Base-by-base conservation (phyloP, 2,329 filamentous ascomycete genomes). In the Aspergillus versicolor region DNA sequence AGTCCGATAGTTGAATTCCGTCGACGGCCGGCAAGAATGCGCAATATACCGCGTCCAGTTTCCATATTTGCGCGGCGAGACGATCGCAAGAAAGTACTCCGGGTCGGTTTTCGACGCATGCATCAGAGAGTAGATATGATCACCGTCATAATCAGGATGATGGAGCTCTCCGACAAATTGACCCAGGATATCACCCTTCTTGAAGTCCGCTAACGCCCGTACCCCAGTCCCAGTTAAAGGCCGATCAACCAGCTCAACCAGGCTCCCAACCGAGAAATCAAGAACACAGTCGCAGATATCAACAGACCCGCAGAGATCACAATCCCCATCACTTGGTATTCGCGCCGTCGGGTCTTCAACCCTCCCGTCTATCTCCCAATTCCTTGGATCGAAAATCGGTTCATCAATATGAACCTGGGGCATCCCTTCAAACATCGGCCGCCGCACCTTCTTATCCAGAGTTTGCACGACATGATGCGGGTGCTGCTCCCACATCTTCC, bases 11-110 rank as follows among this genome's bases (percentile, higher is more conserved):
- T 6, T 6, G 45, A 71, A 74, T 2, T 17, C 6, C 2, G 61
- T 64, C 12, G 55, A 57, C 12, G 71, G 38, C 2, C 70, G 60
- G 59, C 73, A 76, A 1, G 70, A 73, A 50, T 75, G 73, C 50
- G 71, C 75, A 34, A 73, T 62, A 42, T 65, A 76, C 15, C 73
- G 66, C 5, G 70, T 72, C 61, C 72, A 75, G 45, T 72, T 73
- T 6, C 72, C 72, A 48, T 58, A 60, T 4, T 46, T 41, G 15
- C 61, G 59, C 5, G 68, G 57, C 37, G 59, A 61, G 40, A 70
- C 61, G 4, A 51, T 17, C 27, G 50, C 61, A 22, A 56, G 22
- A 13, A 30, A 17, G 1, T 4, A 56, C 9, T 40, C 17, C n/a
- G 5, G 4, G 8, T 47, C 13, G 2, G 24, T 49, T 21, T 55